Evolutionary conservation across 768 basidiomycete genomes (phyloP), one percentile per base, ranked within the genome.

Genomic region (Lactifluus echinatus): DNA sequence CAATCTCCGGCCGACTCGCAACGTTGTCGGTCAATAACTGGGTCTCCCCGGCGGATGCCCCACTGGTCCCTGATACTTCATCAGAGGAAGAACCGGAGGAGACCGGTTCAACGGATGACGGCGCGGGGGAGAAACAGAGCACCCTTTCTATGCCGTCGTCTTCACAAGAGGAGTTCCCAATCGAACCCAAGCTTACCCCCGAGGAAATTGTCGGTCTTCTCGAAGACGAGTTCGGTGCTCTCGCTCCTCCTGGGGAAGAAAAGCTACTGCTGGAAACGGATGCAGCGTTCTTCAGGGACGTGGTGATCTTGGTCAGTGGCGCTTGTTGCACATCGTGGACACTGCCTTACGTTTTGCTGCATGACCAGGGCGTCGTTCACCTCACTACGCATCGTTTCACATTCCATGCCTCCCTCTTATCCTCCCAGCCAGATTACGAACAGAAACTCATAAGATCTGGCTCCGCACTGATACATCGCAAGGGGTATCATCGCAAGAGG

Each of bases 351-450:
- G 15, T 51, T 64, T 44, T 52, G 7, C 53, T 17, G 19, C 40
- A n/a, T n/a, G 37, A 12, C 45, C 36, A 80, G 75, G 81, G 83
- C 7, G 79, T 81, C 31, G 69, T 84, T 17, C 83, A 85, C 65
- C 66, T 85, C 19, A 87, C 84, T 0, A 83, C 81, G 0, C 83
- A 85, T 67, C 76, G 84, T 4, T 59, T 85, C 19, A 71, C 81
- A 0, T 87, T 87, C 66, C 83, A 85, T 63, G 84, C 84, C 2
- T 76, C 82, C 10, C 66, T 87, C 19, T 74, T 81, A 15, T 72
- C 79, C 0, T 72, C 73, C 24, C 65, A 68, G n/a, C 70, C 74
- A 5, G 73, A 68, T 43, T 56, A 70, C 34, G 55, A 61, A 8
- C 61, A 71, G 21, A 69, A 74, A 37, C 57, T 78, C 17, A 68